Evolutionary conservation across 768 basidiomycete genomes (phyloP).

Genomic region (Astraeus odoratus): DNA sequence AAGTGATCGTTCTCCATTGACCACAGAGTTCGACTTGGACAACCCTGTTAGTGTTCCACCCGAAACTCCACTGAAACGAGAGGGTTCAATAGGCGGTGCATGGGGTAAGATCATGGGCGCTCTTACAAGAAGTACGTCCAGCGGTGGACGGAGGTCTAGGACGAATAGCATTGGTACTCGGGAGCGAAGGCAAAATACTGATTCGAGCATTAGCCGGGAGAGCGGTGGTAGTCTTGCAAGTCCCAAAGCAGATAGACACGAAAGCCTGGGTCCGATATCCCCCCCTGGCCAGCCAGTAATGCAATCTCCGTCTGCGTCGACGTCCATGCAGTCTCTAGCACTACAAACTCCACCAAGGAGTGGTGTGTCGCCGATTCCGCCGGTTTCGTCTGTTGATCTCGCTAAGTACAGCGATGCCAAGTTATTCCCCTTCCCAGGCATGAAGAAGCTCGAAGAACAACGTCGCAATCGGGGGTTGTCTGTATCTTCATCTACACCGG

Average conservation of each 20-base stretch:
- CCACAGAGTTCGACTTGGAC: conserved; percentile 45
- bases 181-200: conserved; percentile 60
- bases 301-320: conserved; percentile 64
- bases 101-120: conserved; percentile 73
- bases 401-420: conserved; percentile 70
- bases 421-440: conserved; percentile 86
- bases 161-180: conserved; percentile 69
- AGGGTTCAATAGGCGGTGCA: conserved; percentile 41
- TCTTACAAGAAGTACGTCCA: conserved; percentile 59
- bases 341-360: conserved; percentile 49
- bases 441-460: conserved; percentile 71
- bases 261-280: conserved; percentile 27
- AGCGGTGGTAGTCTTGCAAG: conserved; percentile 68
- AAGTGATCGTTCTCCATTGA: conserved; percentile 51
- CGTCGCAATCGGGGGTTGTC: conserved; percentile 49
- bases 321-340: conserved; percentile 52
- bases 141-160: conserved; percentile 67
- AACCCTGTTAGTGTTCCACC: conserved; percentile 32
- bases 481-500: conserved; percentile 43
- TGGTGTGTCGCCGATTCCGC: conserved; percentile 72
- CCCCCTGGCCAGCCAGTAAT: conserved; percentile 42
- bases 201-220: conserved; percentile 69
- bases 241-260: conserved; percentile 50
- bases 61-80: conserved; percentile 52
- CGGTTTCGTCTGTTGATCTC: conserved; percentile 62